Base-by-base conservation (phyloP, 306 rosid species). In the Dalbergia oliveri region DNA sequence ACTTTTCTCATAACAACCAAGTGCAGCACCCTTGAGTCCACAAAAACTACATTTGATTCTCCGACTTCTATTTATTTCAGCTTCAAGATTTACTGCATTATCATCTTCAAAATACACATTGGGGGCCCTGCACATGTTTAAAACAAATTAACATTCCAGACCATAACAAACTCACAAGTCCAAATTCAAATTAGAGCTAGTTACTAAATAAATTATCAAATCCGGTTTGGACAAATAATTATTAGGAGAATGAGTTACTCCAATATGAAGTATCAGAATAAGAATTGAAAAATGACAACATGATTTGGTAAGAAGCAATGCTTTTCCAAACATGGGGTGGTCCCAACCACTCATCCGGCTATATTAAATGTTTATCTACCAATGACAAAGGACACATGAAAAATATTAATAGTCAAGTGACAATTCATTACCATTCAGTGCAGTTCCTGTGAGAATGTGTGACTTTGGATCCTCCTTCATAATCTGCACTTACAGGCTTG, bases 11-110 rank as follows among this genome's bases (percentile, higher is more conserved):
- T 75, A 91, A 81, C 99, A 95, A 44, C 99, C 99, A 19, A 95
- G 93, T 51, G 98, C 89, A 26, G 97, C 99, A 21, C 99, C 99
- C 87, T 85, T 93, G 15, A 83, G 80, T 77, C 95, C 97, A 83
- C 99, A 95, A 69, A 93, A 90, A 79, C 92, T 73, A 83, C 99
- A 95, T 69, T 82, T 93, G 65, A 95, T 95, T 88, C 86, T 88
- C 61, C 94, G 86, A 79, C 99, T 95, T 88, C 99, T 95, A 64
- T 81, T 80, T 69, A 91, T 73, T 80, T 95, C 99, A 75, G 92
- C 94, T 82, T 95, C 99, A 63, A 95, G 97, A 87, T 93, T 95
- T 26, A 84, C 72, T 54, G 97, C 97, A 79, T 64, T 78, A 68
- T 88, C 96, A 37, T 85, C 93, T 66, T 89, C 90, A 61, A 95